These are phyloP conservation scores for Oryza meridionalis DNA, from an alignment of 176 grass and related monocot species.

Conservation along the genomic window DNA sequence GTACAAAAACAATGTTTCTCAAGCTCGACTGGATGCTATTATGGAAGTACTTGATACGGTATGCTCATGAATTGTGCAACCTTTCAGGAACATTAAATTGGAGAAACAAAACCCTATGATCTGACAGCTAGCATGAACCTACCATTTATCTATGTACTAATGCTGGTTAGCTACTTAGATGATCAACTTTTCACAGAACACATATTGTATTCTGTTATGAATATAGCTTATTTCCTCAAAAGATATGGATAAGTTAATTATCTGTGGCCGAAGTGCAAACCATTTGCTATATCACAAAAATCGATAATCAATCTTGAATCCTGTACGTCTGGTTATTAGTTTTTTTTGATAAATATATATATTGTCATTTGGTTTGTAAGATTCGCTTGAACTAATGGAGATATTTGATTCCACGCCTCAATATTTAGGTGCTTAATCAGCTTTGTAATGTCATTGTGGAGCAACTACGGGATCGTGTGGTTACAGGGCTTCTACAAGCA, in stretches of 20 bases:
- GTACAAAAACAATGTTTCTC: constrained; percentile 73
- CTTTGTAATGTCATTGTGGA: constrained; percentile 90
- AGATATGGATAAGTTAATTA: not conserved
- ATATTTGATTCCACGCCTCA: constrained; percentile 31
- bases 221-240: constrained; percentile 1
- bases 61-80: constrained; percentile 37
- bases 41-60: constrained; percentile 88
- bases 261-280: constrained; percentile 19
- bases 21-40: constrained; percentile 74
- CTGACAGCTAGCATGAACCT: not conserved
- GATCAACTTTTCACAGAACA: not conserved
- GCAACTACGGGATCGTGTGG: constrained; percentile 87
- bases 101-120: not conserved
- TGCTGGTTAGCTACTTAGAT: constrained; percentile 5
- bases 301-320: not conserved
- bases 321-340: not conserved
- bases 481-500: constrained; percentile 96
- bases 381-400: constrained; percentile 27
- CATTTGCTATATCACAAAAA: constrained; percentile 19
- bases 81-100: constrained; percentile 10
- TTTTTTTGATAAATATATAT: constrained; percentile 3
- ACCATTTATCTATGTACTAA: not conserved
- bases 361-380: constrained; percentile 12
- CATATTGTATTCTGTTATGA: constrained; percentile 10
- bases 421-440: constrained; percentile 84